These are phyloP conservation scores for Fusarium sp. DNA, from an alignment of 2,329 filamentous ascomycete species.

Conservation along the genomic window DNA sequence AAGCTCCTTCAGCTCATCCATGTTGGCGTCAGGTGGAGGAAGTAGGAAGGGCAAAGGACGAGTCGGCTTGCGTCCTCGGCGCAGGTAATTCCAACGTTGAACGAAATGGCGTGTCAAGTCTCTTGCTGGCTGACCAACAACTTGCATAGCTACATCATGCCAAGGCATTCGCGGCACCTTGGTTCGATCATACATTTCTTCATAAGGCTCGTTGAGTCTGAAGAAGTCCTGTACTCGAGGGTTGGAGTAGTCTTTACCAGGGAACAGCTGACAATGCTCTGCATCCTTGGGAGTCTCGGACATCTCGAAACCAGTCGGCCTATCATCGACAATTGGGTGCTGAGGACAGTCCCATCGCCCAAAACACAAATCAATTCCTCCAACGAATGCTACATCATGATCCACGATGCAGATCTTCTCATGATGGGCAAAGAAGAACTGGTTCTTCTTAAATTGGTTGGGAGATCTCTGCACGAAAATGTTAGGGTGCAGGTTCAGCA, in stretches of 20 bases:
- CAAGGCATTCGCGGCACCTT: slow-evolving; percentile 95
- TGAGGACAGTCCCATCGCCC: slow-evolving; percentile 97
- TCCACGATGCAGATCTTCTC: slow-evolving; percentile 98
- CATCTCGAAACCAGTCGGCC: slow-evolving; percentile 92
- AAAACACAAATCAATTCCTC: slow-evolving; percentile 96
- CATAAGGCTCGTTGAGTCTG: slow-evolving; percentile 91
- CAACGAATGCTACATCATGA: slow-evolving; percentile 94
- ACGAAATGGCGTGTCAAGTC: slow-evolving; percentile 97
- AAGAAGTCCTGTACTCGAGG: slow-evolving; percentile 96
- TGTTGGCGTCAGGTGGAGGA: slow-evolving; percentile 91
- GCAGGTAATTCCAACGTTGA: slow-evolving; percentile 97
- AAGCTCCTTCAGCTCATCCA: slow-evolving; percentile 86
- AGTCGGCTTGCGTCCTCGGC: slow-evolving; percentile 92
- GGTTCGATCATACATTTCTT: slow-evolving; percentile 97
- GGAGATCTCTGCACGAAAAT: slow-evolving; percentile 96
- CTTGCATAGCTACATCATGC: slow-evolving; percentile 98
- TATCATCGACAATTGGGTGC: slow-evolving; percentile 91
- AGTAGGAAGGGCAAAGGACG: slow-evolving; percentile 93
- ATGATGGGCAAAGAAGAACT: slow-evolving; percentile 99
- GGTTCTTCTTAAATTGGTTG: slow-evolving; percentile 98
- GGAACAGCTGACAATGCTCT: slow-evolving; percentile 95
- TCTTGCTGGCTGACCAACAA: slow-evolving; percentile 93
- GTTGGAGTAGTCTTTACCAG: slow-evolving; percentile 98
- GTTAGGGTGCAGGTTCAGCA: slow-evolving; percentile 95
- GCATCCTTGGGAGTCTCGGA: slow-evolving; percentile 83